phyloP scores from a whole-genome alignment of 805 yeast genomes.

The Spathaspora girioi region DNA sequence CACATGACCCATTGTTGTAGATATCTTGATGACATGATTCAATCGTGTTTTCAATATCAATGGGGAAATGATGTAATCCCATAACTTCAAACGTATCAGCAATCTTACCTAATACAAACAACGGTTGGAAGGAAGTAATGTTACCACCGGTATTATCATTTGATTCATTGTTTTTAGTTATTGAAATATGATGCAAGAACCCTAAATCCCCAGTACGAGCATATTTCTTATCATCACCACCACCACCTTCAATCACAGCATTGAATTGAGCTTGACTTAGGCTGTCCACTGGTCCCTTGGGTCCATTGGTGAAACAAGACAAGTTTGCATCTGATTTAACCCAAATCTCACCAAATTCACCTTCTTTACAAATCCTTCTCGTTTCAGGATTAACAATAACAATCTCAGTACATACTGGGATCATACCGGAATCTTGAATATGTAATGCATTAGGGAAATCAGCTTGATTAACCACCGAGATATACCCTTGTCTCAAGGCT shows the following conservation, averaged over 20 bases:
- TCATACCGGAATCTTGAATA: conserved; percentile 93
- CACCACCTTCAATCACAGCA: conserved; percentile 64
- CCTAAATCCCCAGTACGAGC: conserved; percentile 94
- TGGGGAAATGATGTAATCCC: conserved; percentile 89
- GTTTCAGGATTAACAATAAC: conserved; percentile 97
- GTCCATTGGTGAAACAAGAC: conserved; percentile 53
- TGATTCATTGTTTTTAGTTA: conserved; percentile 29
- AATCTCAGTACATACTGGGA: conserved; percentile 89
- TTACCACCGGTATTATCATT: conserved; percentile 9
- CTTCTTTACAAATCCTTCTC: conserved; percentile 66
- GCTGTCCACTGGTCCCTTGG: conserved; percentile 47
- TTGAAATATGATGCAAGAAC: conserved; percentile 71
- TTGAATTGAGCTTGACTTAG: conserved; percentile 50
- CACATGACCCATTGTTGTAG: conserved; percentile 57
- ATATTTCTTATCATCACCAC: conserved; percentile 59
- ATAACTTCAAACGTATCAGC: conserved; percentile 85
- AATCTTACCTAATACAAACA: conserved; percentile 81
- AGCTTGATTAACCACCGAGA: conserved; percentile 73
- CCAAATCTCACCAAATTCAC: conserved; percentile 98
- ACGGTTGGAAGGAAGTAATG: conserved; percentile 56
- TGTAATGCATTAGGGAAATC: conserved; percentile 67
- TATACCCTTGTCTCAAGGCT: conserved; percentile 85
- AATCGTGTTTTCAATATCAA: conserved; percentile 63
- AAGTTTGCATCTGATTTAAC: conserved; percentile 86
- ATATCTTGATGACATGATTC: conserved; percentile 49